phyloP scores from a whole-genome alignment of 495 filamentous ascomycete species.

The Aspergillus funiculosus region DNA sequence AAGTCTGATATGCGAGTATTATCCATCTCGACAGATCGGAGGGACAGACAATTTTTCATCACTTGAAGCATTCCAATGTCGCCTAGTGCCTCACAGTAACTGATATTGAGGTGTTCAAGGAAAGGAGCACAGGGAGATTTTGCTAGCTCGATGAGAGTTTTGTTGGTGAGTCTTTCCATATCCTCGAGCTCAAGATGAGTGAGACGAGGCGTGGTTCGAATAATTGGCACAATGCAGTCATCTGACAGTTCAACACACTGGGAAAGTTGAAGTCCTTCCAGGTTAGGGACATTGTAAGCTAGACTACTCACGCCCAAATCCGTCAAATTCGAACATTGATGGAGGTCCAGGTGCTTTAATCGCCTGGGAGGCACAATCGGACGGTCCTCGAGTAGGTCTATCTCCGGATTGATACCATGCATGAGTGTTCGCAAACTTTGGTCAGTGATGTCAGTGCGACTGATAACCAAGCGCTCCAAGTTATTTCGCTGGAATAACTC shows the following conservation, averaged over 20 bases:
- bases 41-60: slow-evolving; percentile 63
- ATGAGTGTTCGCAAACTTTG: slow-evolving; percentile 64
- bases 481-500: slow-evolving; percentile 73
- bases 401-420: slow-evolving; percentile 63
- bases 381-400: slow-evolving; percentile 71
- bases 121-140: slow-evolving; percentile 62
- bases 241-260: slow-evolving; percentile 69
- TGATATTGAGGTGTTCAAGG: slow-evolving; percentile 78
- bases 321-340: slow-evolving; percentile 67
- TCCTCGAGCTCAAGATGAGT: slow-evolving; percentile 91
- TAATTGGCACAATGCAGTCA: slow-evolving; percentile 60
- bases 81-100: slow-evolving; percentile 79
- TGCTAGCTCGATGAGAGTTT: slow-evolving; percentile 63
- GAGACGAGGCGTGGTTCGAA: slow-evolving; percentile 67
- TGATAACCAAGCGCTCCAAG: slow-evolving; percentile 72
- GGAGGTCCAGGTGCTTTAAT: slow-evolving; percentile 79
- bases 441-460: slow-evolving; percentile 72
- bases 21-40: slow-evolving; percentile 78
- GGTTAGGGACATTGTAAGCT: slow-evolving; percentile 65
- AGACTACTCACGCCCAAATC: slow-evolving; percentile 62
- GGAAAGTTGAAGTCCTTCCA: slow-evolving; percentile 76
- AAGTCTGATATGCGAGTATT: slow-evolving; percentile 89
- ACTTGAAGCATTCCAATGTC: slow-evolving; percentile 82
- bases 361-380: slow-evolving; percentile 71
- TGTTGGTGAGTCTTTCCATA: slow-evolving; percentile 68